Evolutionary conservation across 73 alveolate genomes (phyloP), one percentile per base, ranked within the genome.

Genomic region (Paramecium primaurelia): DNA sequence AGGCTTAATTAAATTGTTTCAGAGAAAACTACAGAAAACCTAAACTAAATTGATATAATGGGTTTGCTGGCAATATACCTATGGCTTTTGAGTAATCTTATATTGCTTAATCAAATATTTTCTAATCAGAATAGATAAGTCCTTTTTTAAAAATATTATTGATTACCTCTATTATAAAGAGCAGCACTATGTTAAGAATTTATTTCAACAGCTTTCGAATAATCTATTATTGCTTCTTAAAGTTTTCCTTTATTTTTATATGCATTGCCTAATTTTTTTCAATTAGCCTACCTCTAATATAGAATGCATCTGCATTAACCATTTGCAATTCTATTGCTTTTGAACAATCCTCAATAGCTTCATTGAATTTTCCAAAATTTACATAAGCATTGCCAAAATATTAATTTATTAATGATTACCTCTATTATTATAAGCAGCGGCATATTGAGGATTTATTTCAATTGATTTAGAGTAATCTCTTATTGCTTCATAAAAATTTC

Each of bases 341-440:
- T 9, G 59, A 3, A 38, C 25, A 71, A 30, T 71, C 86, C 14
- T 2, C 2, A 71, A 71, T 22, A 0, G 86, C 86, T n/a, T 49
- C 60, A 3, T 49, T 14, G 49, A n/a, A 22, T 9, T 2, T 59
- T 7, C 25, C 36, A 14, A 4, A 59, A 59, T 25, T 59, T 10
- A 18, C 77, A 59, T 26, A 59, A 16, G 37, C 60, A 49, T n/a
- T 49, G 20, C 60, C 60, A 16, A 49, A 49, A 49, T 16, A 4
- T 3, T 12, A 49, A 40, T 49, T 3, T 3, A 16, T 49, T 16
- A 4, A 2, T 16, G 25, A n/a, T 7, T 71, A 71, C 86, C 86
- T 71, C 86, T 71, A 71, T 28, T 71, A 71, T 71, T 34, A 71
- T 71, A 71, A 10, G 59, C 86, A 22, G 22, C 86, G 12, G 86